These are phyloP conservation scores for Rhodamnia rubescens DNA, from an alignment of 345 rosid genomes.

Conservation along the genomic window DNA sequence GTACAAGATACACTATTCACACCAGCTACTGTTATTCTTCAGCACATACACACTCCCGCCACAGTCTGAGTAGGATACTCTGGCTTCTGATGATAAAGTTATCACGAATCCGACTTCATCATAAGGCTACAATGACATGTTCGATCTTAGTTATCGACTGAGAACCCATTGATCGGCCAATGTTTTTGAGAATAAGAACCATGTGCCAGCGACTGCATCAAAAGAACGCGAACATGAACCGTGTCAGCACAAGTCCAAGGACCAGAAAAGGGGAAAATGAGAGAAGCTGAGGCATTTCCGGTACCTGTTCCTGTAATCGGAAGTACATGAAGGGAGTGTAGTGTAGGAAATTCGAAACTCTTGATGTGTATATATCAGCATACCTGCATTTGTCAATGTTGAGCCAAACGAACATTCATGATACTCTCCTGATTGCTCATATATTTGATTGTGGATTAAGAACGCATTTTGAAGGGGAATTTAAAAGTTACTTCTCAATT, in stretches of 20 bases:
- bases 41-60: background rate
- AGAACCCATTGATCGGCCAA: constrained; percentile 17
- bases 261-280: background rate
- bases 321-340: constrained; percentile 92
- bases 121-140: background rate
- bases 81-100: background rate
- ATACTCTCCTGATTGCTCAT: background rate
- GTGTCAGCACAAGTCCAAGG: background rate
- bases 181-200: constrained; percentile 36
- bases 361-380: constrained; percentile 86
- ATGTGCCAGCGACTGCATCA: constrained; percentile 71
- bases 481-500: constrained; percentile 63
- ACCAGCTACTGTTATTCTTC: background rate
- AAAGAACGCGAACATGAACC: background rate
- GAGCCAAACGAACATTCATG: background rate
- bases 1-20: background rate
- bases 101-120: background rate
- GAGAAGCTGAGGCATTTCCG: background rate
- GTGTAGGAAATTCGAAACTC: constrained; percentile 84
- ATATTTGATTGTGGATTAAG: background rate
- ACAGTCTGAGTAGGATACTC: background rate
- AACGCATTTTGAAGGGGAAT: background rate
- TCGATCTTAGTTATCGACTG: background rate
- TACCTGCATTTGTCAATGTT: constrained; percentile 28
- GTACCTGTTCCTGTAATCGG: constrained; percentile 90